Percentiles rank a stretch among this genome's conserved stretches.
These are phyloP conservation scores for Berkeleyomyces basicola DNA, from an alignment of 2,329 filamentous ascomycete species.

Conservation along the genomic window DNA sequence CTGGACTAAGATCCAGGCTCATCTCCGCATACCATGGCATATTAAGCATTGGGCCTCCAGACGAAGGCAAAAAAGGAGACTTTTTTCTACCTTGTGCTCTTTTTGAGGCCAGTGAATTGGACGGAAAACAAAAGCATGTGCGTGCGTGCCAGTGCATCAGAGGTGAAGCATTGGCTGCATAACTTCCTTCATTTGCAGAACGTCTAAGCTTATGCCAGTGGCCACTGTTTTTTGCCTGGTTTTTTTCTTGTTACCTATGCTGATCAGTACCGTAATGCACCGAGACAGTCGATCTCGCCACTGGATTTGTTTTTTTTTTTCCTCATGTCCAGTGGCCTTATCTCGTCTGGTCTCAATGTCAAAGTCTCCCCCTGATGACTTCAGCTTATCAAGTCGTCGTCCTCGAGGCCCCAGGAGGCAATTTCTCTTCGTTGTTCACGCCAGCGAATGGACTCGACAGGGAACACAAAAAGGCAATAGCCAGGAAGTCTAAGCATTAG, in stretches of 20 bases:
- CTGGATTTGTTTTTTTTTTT: background rate
- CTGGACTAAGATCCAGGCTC: background rate
- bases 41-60: background rate
- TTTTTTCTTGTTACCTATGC: background rate
- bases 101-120: background rate
- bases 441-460: background rate
- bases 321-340: background rate
- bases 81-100: background rate
- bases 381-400: no score
- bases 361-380: background rate
- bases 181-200: slow-evolving; percentile 18
- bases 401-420: background rate
- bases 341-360: background rate
- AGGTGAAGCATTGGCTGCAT: background rate
- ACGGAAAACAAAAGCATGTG: background rate
- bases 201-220: slow-evolving; percentile 14
- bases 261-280: background rate
- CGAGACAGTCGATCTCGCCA: background rate
- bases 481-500: background rate
- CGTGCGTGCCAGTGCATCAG: background rate
- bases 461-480: background rate
- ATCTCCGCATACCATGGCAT: background rate
- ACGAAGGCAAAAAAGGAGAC: background rate
- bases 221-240: background rate
- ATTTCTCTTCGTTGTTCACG: background rate